These are phyloP conservation scores for Aspergillus aculeatus DNA, from an alignment of 2,329 filamentous ascomycete genomes.

Conservation along the genomic window DNA sequence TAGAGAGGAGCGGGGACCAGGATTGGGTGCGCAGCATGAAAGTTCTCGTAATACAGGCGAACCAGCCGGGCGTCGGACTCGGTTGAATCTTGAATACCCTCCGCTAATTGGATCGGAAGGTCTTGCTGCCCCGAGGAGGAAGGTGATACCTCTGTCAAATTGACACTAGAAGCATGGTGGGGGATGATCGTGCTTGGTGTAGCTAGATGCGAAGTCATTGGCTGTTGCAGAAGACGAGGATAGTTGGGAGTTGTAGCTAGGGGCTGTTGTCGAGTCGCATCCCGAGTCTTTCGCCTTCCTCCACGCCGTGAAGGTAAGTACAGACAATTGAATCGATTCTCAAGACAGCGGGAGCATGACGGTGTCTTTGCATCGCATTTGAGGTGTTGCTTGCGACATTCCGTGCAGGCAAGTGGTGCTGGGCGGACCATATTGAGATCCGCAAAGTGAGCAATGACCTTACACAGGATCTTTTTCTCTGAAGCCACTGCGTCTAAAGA, in stretches of 20 bases:
- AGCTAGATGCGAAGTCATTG: neutral
- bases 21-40: slow-evolving; percentile 55
- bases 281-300: slow-evolving; percentile 43
- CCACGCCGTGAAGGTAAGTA: slow-evolving; percentile 71
- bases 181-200: neutral
- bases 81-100: slow-evolving; percentile 15
- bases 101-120: slow-evolving; percentile 16
- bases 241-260: slow-evolving; percentile 1
- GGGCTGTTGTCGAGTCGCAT: slow-evolving; percentile 12
- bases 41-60: slow-evolving; percentile 53
- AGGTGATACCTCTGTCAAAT: neutral
- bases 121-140: slow-evolving; percentile 10
- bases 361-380: slow-evolving; percentile 70
- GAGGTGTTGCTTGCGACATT: slow-evolving; percentile 60
- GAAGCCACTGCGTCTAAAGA: neutral
- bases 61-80: slow-evolving; percentile 37
- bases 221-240: slow-evolving; percentile 9
- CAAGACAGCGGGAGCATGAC: slow-evolving; percentile 62
- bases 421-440: slow-evolving; percentile 17
- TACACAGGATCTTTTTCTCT: neutral
- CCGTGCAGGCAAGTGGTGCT: slow-evolving; percentile 44
- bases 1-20: slow-evolving; percentile 48
- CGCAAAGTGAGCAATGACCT: neutral
- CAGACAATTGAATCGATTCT: slow-evolving; percentile 59
- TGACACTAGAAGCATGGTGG: neutral